A percentile compares a stretch with the other conserved stretches of the same genome.
Conservation (phyloP, 2,329 filamentous ascomycete genomes). For the Pleomassaria siparia region DNA sequence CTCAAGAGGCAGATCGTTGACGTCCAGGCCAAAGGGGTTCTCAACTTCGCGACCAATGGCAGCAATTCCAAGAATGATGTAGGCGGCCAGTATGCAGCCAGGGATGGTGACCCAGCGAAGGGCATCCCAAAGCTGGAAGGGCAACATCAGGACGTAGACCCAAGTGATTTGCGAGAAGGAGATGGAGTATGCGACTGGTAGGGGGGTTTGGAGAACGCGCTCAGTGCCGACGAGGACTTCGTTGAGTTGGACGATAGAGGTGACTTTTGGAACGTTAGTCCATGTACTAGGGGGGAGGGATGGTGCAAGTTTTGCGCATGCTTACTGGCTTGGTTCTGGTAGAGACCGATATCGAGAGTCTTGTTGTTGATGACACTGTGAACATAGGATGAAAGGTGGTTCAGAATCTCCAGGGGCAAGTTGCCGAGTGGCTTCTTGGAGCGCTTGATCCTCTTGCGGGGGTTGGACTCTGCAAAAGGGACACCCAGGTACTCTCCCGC, state of each 20-base stretch:
- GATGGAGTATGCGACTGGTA: slow-evolving; percentile 81
- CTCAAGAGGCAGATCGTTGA: slow-evolving; percentile 69
- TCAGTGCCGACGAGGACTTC: slow-evolving; percentile 74
- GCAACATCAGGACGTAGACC: slow-evolving; percentile 77
- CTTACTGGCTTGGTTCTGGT: slow-evolving; percentile 58
- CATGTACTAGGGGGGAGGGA: background rate
- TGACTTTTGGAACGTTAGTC: slow-evolving; percentile 45
- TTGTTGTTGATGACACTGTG: slow-evolving; percentile 61
- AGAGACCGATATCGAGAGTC: slow-evolving; percentile 59
- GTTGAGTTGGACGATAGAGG: slow-evolving; percentile 64
- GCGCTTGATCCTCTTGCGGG: slow-evolving; percentile 74
- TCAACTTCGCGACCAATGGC: slow-evolving; percentile 80
- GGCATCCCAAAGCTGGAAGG: slow-evolving; percentile 71
- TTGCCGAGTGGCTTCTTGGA: slow-evolving; percentile 75
- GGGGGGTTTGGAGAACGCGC: slow-evolving; percentile 77
- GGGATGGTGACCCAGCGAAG: slow-evolving; percentile 78
- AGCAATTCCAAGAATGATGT: slow-evolving; percentile 79
- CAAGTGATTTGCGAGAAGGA: slow-evolving; percentile 84
- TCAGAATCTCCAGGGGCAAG: slow-evolving; percentile 79
- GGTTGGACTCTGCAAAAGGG: slow-evolving; percentile 75
- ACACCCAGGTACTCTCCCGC: slow-evolving; percentile 74
- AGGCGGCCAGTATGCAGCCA: slow-evolving; percentile 68
- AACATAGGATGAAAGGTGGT: slow-evolving; percentile 68
- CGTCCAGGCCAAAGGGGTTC: slow-evolving; percentile 81
- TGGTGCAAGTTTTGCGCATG: background rate